Base-by-base conservation (phyloP, 495 filamentous ascomycete species). In the Oidiodendron maius region DNA sequence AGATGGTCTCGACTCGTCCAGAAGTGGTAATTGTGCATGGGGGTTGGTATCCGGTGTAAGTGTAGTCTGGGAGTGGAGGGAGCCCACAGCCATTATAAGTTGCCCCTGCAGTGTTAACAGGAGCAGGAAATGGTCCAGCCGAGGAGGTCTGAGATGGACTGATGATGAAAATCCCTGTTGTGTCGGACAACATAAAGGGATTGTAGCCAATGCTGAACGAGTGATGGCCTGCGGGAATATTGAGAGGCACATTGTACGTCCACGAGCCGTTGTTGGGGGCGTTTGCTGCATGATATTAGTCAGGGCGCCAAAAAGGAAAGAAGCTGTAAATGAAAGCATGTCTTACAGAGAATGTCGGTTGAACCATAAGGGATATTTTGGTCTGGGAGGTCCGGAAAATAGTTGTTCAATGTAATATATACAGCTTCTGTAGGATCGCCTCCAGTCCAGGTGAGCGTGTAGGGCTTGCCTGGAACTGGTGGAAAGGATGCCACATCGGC, bases 261-360 rank as follows among this genome's bases (percentile, higher is more conserved):
- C 46, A 48, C 11, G 46, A 48, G 3, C 46, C 46, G 37, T 48
- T 48, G 23, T 48, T 48, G 11, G 46, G 46, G 12, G 46, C 46
- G 21, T 48, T 48, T 48, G 46, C 46, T 48, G n/a, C 17, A 36
- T 4, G 1, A 4, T 47, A 34, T 47, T 36, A 47, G 44, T 22
- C 13, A 5, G 39, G 30, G 3, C 8, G 8, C 30, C 11, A 4
- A 22, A 15, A 17, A 23, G 39, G 15, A 32, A 24, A 21, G 3
- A 40, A 25, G n/a, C 20, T 17, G 11, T 18, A 15, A 15, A 4
- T 5, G 18, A 4, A 37, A 13, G 18, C n/a, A 15, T 15, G 5
- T 5, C 37, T 48, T 26, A 48, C 46, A 40, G 41, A 48, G 37
- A 28, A 40, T 48, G 22, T 36, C 28, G 5, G 15, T 47, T 16